Base-by-base conservation (phyloP, 345 rosid species). In the Cardiospermum halicacabum region DNA sequence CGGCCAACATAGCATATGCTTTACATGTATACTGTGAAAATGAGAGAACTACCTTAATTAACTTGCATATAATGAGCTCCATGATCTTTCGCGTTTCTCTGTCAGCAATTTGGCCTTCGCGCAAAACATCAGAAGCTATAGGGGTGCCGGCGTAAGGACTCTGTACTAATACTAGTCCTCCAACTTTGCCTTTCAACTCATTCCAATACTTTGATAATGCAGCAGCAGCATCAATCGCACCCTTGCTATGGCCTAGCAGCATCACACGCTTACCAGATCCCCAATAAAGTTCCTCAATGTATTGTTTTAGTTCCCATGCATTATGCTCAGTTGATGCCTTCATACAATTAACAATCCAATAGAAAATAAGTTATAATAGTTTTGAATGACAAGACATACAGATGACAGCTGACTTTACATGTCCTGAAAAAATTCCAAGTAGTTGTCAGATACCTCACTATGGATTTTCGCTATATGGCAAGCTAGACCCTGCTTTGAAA, bases 171-270 rank as follows among this genome's bases (percentile, higher is more conserved):
- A 84, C 94, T 55, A 87, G 75, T 69, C 94, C 90, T 11, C 85
- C 90, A 69, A 85, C 91, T 70, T 83, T 87, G 70, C 73, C 69
- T 77, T 80, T 68, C 74, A 87, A 74, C 68, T 78, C 81, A 10
- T 69, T 56, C 80, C 81, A 72, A 74, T 78, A 85, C 27, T 83
- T 69, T 39, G 89, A 81, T 57, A 87, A 77, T 19, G 90, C 85
- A n/a, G 89, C 90, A n/a, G 89, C 87, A 72, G 82, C 86, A 81
- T 87, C 90, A 67, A 85, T 81, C 69, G 88, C 89, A 1, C 90
- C 90, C 67, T 87, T 85, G 80, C 94, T 87, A 74, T 87, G 94
- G 34, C 90, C 90, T 28, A 85, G 88, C 59, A 87, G 70, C 89
- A 85, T 81, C 65, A 85, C 82, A 40, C 68, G 78, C 79, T 87